Conservation (phyloP, 140 eudicot species). For the Anethum foeniculum region DNA sequence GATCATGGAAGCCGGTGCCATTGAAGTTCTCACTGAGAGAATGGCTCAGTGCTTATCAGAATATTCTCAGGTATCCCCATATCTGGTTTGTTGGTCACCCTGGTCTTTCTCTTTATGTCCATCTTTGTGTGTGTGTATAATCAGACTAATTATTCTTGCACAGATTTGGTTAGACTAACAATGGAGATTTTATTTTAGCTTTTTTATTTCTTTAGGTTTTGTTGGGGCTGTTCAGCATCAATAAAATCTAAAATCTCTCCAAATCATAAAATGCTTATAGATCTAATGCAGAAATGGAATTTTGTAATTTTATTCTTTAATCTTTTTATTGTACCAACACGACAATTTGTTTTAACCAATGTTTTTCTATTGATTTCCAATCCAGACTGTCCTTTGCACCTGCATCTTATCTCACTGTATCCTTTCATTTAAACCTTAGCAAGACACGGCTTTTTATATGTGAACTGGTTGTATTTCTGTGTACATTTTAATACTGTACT, state of each 20-base stretch:
- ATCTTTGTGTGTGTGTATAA: neutral
- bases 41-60: slow-evolving; percentile 43
- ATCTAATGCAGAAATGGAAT: neutral
- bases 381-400: neutral
- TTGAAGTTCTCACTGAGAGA: slow-evolving; percentile 80
- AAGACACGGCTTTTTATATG: neutral
- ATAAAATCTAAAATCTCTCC: neutral
- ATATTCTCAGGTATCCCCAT: slow-evolving; percentile 48
- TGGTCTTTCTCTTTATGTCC: neutral
- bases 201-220: neutral
- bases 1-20: slow-evolving; percentile 83
- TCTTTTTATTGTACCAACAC: neutral
- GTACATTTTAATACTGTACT: neutral
- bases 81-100: neutral
- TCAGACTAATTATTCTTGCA: neutral
- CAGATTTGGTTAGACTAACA: neutral
- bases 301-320: neutral
- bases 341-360: neutral
- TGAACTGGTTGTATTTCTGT: neutral
- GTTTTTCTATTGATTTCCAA: neutral
- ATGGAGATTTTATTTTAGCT: neutral
- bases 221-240: neutral
- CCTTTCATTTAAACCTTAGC: neutral
- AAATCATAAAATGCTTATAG: neutral
- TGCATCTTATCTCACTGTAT: neutral